Percentiles rank a stretch among this genome's conserved stretches.
phyloP scores from a whole-genome alignment of 1,139 yeast species.

The Hemisphaericaspora subhashii region DNA sequence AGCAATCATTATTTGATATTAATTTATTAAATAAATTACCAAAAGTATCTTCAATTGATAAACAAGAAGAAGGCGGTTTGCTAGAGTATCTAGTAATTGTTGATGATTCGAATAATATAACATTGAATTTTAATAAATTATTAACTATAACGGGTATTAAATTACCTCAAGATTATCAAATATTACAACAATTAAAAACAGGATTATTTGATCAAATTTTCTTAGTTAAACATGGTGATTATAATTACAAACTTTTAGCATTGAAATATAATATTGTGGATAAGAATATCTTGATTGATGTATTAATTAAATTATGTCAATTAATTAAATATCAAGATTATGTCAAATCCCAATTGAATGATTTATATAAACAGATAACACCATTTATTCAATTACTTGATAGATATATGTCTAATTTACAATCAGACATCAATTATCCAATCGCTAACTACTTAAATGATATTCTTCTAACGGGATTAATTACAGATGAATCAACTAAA shows the following conservation, averaged over 20 bases:
- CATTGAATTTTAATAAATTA: conserved; percentile 34
- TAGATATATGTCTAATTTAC: conserved; percentile 27
- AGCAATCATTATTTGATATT: conserved; percentile 25
- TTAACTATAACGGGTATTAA: conserved; percentile 25
- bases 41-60: conserved; percentile 7
- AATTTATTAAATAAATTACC: conserved; percentile 32
- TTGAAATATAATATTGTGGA: conserved; percentile 15
- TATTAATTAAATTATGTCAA: conserved; percentile 32
- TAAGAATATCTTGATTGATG: conserved; percentile 19
- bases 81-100: conserved; percentile 28
- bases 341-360: conserved; percentile 38
- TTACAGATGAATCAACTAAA: conserved; percentile 39
- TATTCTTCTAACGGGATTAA: conserved; percentile 56
- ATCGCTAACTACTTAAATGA: conserved; percentile 38
- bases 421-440: conserved; percentile 7
- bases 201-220: conserved; percentile 34
- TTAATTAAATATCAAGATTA: conserved; percentile 29
- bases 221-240: conserved; percentile 18
- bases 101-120: conserved; percentile 21
- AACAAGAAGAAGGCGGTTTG: neutral
- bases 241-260: conserved; percentile 16
- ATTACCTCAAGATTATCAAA: conserved; percentile 14
- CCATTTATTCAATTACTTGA: conserved; percentile 42
- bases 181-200: conserved; percentile 12
- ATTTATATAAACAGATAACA: conserved; percentile 37